These are phyloP conservation scores for Zelonia costaricensis DNA, from an alignment of 208 protist genomes.

Conservation along the genomic window DNA sequence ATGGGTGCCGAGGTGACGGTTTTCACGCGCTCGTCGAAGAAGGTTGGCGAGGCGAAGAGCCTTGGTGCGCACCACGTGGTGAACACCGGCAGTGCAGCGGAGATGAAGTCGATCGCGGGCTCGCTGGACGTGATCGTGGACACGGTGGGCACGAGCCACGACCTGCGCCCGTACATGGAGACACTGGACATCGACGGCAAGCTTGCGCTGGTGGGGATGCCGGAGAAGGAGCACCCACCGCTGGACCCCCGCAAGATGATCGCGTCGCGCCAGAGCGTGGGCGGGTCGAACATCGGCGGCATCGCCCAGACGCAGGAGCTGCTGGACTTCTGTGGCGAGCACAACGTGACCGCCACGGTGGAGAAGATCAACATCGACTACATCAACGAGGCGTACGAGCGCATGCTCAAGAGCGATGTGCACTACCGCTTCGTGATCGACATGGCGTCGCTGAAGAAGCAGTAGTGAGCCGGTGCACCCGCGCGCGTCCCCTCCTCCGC, in stretches of 20 bases:
- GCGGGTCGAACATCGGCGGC: slow-evolving; percentile 50
- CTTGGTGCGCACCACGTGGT: slow-evolving; percentile 74
- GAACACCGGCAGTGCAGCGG: slow-evolving; percentile 49
- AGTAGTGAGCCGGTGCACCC: neutral
- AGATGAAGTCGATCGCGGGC: slow-evolving; percentile 46
- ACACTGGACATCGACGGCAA: slow-evolving; percentile 51
- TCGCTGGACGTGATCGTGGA: slow-evolving; percentile 73
- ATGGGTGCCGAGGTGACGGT: slow-evolving; percentile 89
- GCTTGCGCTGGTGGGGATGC: slow-evolving; percentile 60
- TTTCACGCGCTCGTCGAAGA: slow-evolving; percentile 70
- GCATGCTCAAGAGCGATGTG: slow-evolving; percentile 67
- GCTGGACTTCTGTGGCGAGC: slow-evolving; percentile 78
- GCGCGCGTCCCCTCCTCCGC: too few relatives aligned
- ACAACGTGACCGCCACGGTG: slow-evolving; percentile 68
- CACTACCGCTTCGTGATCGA: slow-evolving; percentile 84
- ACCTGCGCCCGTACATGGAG: slow-evolving; percentile 50
- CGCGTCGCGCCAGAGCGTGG: slow-evolving; percentile 9
- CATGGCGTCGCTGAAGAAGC: slow-evolving; percentile 43
- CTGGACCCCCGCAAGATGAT: slow-evolving; percentile 26
- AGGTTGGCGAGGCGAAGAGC: slow-evolving; percentile 51
- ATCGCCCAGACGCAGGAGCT: slow-evolving; percentile 83
- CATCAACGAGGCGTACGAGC: slow-evolving; percentile 77
- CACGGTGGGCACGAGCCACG: slow-evolving; percentile 56
- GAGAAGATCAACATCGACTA: slow-evolving; percentile 64
- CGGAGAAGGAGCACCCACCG: slow-evolving; percentile 42